A percentile compares a stretch with the other conserved stretches of the same genome.
phyloP scores from a whole-genome alignment of 805 yeast genomes.

The Schwanniomyces polymorphus region DNA sequence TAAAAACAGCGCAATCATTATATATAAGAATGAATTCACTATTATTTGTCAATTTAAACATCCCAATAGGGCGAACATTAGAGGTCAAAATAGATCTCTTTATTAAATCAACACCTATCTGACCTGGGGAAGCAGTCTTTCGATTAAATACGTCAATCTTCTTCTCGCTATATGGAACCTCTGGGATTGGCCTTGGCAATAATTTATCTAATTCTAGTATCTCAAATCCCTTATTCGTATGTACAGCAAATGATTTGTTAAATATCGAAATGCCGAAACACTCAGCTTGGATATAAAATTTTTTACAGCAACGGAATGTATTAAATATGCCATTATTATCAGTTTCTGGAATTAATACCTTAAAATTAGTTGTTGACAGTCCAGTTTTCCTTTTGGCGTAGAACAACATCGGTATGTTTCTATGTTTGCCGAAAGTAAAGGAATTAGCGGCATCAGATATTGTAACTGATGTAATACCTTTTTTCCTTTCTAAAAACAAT shows the following conservation, averaged over 20 bases:
- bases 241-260: conserved; percentile 65
- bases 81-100: conserved; percentile 39
- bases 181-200: conserved; percentile 60
- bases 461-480: conserved; percentile 45
- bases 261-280: conserved; percentile 62
- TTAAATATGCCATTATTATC: conserved; percentile 52
- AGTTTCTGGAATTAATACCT: conserved; percentile 55
- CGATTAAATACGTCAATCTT: conserved; percentile 33
- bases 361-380: conserved; percentile 48
- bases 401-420: conserved; percentile 57
- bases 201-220: conserved; percentile 59
- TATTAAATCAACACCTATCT: conserved; percentile 34
- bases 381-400: conserved; percentile 54
- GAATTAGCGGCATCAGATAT: conserved; percentile 51
- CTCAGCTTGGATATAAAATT: conserved; percentile 55
- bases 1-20: conserved; percentile 67
- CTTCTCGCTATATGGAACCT: conserved; percentile 31
- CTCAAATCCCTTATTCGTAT: conserved; percentile 67
- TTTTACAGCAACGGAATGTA: conserved; percentile 37
- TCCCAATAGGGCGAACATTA: conserved; percentile 55
- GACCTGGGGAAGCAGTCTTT: conserved; percentile 8
- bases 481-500: conserved; percentile 50
- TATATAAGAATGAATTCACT: conserved; percentile 62
- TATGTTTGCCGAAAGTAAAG: conserved; percentile 70
- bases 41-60: conserved; percentile 58